phyloP scores from a whole-genome alignment of 2,329 filamentous ascomycete species.

The Aspergillus brunneoviolaceus region DNA sequence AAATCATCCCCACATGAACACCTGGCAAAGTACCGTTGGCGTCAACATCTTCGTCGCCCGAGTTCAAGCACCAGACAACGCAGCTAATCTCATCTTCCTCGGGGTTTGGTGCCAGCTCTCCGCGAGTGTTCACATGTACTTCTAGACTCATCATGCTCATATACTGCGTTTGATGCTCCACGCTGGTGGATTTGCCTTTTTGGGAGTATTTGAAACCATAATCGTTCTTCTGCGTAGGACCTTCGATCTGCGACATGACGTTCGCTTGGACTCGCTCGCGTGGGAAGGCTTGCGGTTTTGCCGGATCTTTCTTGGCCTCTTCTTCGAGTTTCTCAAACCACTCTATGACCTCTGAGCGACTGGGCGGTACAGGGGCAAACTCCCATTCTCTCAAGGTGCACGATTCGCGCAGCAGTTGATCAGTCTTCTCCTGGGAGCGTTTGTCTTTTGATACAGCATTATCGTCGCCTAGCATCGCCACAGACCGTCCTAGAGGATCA shows the following conservation, averaged over 20 bases:
- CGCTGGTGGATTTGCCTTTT: constrained; percentile 68
- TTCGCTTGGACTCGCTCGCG: constrained; percentile 27
- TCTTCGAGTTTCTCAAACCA: constrained; percentile 59
- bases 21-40: constrained; percentile 50
- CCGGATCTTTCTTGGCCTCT: constrained; percentile 2
- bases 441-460: constrained; percentile 51
- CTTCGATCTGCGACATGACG: constrained; percentile 78
- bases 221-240: constrained; percentile 77
- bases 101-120: constrained; percentile 78
- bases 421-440: constrained; percentile 50
- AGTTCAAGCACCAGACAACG: constrained; percentile 86
- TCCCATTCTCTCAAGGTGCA: constrained; percentile 75
- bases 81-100: constrained; percentile 85
- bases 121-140: constrained; percentile 84
- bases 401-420: constrained; percentile 53
- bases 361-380: constrained; percentile 69
- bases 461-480: constrained; percentile 57
- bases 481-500: constrained; percentile 60
- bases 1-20: constrained; percentile 68
- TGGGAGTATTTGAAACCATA: constrained; percentile 86
- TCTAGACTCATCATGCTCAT: constrained; percentile 98
- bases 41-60: constrained; percentile 62
- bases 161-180: constrained; percentile 82
- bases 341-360: constrained; percentile 63
- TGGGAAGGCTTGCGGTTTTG: constrained; percentile 8